These are phyloP conservation scores for Bacidia gigantensis DNA, from an alignment of 495 filamentous ascomycete genomes.

Conservation along the genomic window DNA sequence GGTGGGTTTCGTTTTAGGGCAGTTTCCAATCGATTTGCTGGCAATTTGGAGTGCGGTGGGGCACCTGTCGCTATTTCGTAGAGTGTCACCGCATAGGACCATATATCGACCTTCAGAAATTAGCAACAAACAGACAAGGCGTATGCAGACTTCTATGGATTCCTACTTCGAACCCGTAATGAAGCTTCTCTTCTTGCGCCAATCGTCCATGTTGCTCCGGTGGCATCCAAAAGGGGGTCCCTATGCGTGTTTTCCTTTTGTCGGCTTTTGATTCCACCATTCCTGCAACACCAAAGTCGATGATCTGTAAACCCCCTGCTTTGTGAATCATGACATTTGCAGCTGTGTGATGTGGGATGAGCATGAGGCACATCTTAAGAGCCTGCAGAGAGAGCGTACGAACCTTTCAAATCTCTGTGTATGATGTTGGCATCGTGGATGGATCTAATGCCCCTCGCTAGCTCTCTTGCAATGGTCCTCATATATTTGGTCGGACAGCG, in stretches of 20 bases:
- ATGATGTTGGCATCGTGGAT: slow-evolving; percentile 89
- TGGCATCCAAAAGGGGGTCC: slow-evolving; percentile 95
- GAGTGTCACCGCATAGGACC: slow-evolving; percentile 85
- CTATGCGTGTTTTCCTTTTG: slow-evolving; percentile 85
- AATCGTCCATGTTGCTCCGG: slow-evolving; percentile 48
- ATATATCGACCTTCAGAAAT: slow-evolving; percentile 65
- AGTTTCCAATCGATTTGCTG: slow-evolving; percentile 45
- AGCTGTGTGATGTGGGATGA: slow-evolving; percentile 27
- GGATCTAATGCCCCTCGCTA: slow-evolving; percentile 68
- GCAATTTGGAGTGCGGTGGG: slow-evolving; percentile 48
- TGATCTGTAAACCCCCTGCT: slow-evolving; percentile 73
- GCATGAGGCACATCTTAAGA: background rate
- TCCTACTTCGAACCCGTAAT: slow-evolving; percentile 45
- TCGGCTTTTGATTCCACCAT: slow-evolving; percentile 69
- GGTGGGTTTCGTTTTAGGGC: slow-evolving; percentile 45
- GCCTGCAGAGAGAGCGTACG: background rate
- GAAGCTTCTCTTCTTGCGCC: no score
- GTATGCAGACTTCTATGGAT: background rate
- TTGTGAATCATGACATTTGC: slow-evolving; percentile 88
- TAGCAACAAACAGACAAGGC: background rate
- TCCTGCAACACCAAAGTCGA: slow-evolving; percentile 91
- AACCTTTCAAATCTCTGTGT: slow-evolving; percentile 91
- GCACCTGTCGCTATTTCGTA: slow-evolving; percentile 85
- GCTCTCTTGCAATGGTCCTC: slow-evolving; percentile 75
- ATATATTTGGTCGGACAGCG: slow-evolving; percentile 78